Conservation (phyloP, 176 grass and related monocot species). For the Olyra latifolia region DNA sequence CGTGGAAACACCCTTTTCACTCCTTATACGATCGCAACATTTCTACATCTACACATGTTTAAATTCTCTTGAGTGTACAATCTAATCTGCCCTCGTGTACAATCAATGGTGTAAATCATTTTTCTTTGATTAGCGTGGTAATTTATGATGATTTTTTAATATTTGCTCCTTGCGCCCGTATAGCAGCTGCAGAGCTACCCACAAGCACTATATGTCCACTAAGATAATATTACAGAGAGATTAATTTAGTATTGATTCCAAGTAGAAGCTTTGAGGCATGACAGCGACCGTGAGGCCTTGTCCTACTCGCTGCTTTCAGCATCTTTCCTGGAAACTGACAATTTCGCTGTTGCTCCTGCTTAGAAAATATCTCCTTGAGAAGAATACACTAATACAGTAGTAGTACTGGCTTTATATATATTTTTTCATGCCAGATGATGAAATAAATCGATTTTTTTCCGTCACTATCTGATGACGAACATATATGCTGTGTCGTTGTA, state of each 20-base stretch:
- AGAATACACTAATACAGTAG: neutral
- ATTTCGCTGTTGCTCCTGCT: too few relatives aligned
- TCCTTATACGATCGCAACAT: too few relatives aligned
- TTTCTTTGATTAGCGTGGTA: too few relatives aligned
- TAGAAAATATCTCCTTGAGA: neutral
- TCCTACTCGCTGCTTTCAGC: neutral
- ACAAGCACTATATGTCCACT: neutral
- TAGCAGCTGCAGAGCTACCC: neutral
- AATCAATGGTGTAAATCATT: too few relatives aligned
- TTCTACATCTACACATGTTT: too few relatives aligned
- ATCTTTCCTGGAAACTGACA: neutral
- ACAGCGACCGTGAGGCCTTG: neutral
- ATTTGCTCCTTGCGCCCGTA: neutral
- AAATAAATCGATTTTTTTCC: neutral
- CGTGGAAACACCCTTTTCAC: too few relatives aligned
- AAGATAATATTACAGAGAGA: too few relatives aligned
- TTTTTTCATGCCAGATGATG: neutral
- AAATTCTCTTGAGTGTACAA: too few relatives aligned
- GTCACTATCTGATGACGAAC: neutral
- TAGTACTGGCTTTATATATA: neutral
- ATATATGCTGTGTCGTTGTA: neutral
- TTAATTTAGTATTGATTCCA: too few relatives aligned
- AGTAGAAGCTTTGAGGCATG: neutral
- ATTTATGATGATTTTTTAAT: too few relatives aligned
- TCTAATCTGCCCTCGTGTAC: too few relatives aligned